These are phyloP conservation scores for Lachancea thermotolerans DNA, from an alignment of 805 yeast genomes.

Conservation along the genomic window DNA sequence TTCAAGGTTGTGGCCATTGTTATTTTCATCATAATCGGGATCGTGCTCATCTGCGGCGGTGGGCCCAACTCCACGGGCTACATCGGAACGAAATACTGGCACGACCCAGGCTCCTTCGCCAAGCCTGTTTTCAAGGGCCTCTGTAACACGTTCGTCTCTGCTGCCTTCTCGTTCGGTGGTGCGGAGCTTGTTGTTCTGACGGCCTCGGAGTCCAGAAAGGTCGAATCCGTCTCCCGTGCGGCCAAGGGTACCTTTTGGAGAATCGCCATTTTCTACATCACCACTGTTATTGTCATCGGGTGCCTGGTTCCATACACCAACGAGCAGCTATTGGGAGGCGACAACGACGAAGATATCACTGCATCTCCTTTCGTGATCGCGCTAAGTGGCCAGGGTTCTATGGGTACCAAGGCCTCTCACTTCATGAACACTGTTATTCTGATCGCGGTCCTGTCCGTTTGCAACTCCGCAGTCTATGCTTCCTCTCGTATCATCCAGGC, in stretches of 20 bases:
- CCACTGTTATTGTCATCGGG: slow-evolving; percentile 49
- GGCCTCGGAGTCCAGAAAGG: slow-evolving; percentile 59
- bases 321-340: slow-evolving; percentile 35
- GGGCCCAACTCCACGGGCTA: slow-evolving; percentile 39
- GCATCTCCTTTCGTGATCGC: slow-evolving; percentile 49
- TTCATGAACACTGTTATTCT: slow-evolving; percentile 55
- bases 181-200: slow-evolving; percentile 63
- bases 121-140: slow-evolving; percentile 52
- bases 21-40: slow-evolving; percentile 45
- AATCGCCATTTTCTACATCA: slow-evolving; percentile 50
- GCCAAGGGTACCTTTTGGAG: slow-evolving; percentile 52
- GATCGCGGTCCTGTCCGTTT: slow-evolving; percentile 53
- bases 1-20: slow-evolving; percentile 39
- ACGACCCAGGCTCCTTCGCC: slow-evolving; percentile 47
- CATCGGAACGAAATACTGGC: slow-evolving; percentile 41
- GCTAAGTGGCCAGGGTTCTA: slow-evolving; percentile 38
- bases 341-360: slow-evolving; percentile 39
- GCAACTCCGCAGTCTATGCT: slow-evolving; percentile 55
- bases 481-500: slow-evolving; percentile 51
- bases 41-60: slow-evolving; percentile 40
- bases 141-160: slow-evolving; percentile 55
- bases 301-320: slow-evolving; percentile 67
- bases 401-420: slow-evolving; percentile 48
- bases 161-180: slow-evolving; percentile 70
- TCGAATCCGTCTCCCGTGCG: slow-evolving; percentile 53